Evolutionary conservation across 805 yeast species (phyloP).

Genomic region (Hanseniaspora nectarophila): DNA sequence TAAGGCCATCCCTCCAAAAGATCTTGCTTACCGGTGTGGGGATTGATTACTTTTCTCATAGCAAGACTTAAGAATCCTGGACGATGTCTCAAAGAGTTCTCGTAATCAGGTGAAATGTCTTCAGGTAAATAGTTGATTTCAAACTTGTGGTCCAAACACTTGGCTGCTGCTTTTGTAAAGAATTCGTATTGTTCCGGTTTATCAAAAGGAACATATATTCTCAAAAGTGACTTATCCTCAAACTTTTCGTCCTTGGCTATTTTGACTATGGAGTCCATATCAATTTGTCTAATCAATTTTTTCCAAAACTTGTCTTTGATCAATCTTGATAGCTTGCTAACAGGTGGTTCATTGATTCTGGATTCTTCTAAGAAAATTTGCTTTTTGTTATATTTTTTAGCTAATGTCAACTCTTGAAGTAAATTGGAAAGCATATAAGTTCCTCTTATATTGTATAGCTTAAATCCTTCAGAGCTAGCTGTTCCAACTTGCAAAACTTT

Average conservation of each 20-base stretch:
- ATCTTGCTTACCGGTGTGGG: constrained; percentile 35
- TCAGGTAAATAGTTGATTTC: constrained; percentile 71
- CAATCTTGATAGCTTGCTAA: constrained; percentile 57
- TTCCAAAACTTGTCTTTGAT: constrained; percentile 74
- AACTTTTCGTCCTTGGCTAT: constrained; percentile 76
- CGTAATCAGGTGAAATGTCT: constrained; percentile 62
- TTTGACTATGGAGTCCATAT: constrained; percentile 45
- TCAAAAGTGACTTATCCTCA: constrained; percentile 48
- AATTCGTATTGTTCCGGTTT: constrained; percentile 64
- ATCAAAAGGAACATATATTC: constrained; percentile 64
- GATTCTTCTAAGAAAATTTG: constrained; percentile 73
- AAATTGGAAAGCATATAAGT: constrained; percentile 81
- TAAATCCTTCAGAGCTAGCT: constrained; percentile 71
- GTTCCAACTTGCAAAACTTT: constrained; percentile 72
- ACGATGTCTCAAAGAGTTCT: constrained; percentile 58
- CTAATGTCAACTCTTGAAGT: constrained; percentile 78
- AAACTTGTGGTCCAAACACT: constrained; percentile 45
- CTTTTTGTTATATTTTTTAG: constrained; percentile 65
- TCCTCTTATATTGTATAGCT: constrained; percentile 63
- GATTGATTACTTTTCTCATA: constrained; percentile 42
- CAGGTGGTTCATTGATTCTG: constrained; percentile 78
- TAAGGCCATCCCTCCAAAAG: constrained; percentile 63
- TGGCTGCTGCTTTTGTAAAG: constrained; percentile 41
- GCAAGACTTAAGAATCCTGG: constrained; percentile 86
- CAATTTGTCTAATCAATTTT: constrained; percentile 58